These are phyloP conservation scores for Exidia glandulosa DNA, from an alignment of 768 basidiomycete genomes.

Conservation along the genomic window DNA sequence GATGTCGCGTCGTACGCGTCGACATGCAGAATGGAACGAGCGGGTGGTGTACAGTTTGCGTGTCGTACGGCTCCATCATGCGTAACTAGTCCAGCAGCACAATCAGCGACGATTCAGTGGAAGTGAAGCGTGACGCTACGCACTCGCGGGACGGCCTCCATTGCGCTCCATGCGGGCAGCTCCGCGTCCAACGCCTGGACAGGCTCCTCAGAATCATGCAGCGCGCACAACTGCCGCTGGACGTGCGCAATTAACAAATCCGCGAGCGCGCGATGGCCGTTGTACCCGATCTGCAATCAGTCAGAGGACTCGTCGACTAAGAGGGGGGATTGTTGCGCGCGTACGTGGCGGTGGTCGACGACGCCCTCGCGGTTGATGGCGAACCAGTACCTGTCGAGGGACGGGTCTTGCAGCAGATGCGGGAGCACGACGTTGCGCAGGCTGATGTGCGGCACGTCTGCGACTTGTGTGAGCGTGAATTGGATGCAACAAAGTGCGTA, in stretches of 20 bases:
- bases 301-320: background rate
- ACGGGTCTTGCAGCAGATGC: conserved; percentile 1
- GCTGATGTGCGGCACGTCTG: conserved; percentile 4
- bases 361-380: background rate
- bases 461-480: no score
- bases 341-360: conserved; percentile 6
- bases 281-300: background rate
- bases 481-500: background rate
- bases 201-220: background rate
- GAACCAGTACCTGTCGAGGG: conserved; percentile 5
- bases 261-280: conserved; percentile 5
- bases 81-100: background rate
- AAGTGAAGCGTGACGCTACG: background rate
- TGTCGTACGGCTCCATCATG: background rate
- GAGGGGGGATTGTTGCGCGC: background rate
- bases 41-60: background rate
- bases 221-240: conserved; percentile 6
- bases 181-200: background rate
- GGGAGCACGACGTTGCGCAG: conserved; percentile 7
- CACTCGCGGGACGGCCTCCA: background rate
- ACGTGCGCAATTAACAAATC: conserved; percentile 5
- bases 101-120: background rate
- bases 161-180: background rate
- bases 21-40: conserved; percentile 3
- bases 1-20: conserved; percentile 3